Base-by-base conservation (phyloP, 495 filamentous ascomycete species). In the Baudoinia panamericana region DNA sequence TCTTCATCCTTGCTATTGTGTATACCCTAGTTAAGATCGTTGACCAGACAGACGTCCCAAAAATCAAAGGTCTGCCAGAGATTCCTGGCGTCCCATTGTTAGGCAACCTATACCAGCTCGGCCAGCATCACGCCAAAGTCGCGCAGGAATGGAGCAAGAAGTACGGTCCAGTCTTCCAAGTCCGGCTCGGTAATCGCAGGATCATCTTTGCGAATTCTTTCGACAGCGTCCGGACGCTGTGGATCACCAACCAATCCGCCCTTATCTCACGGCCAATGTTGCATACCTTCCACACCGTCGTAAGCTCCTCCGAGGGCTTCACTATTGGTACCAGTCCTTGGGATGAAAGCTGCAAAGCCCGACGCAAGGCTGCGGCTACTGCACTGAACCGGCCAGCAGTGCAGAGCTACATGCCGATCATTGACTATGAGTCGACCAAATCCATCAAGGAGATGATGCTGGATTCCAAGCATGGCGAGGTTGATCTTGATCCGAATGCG, bases 261-360 rank as follows among this genome's bases (percentile, higher is more conserved):
- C 63, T 82, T 20, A 78, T 80, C 49, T 80, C 76, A 2, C 68
- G 78, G 5, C 78, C 78, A 0, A 79, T 65, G 0, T 72, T 80
- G 39, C 75, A 81, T 53, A 81, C 78, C 1, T 82, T 82, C 63
- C 78, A 83, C 51, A 75, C 64, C 24, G 76, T 82, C 5, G 75
- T 82, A 1, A 79, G 75, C 28, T 69, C 61, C 51, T 77, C 72
- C 12, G 75, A 80, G 59, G 77, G 76, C 6, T 82, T 78, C 53
- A 82, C 77, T 0, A 79, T 84, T 45, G 79, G 79, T 5, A 82
- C 79, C 0, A 78, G 73, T 0, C 79, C 79, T 0, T 84, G 77
- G 77, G 76, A 81, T 52, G 78, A 80, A 38, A 76, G 71, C 29
- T 80, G 76, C 62, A 84, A 84, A 57, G 66, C 68, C 6, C 69